Base-by-base conservation (phyloP, 345 rosid species). In the Lepidium aucheri region DNA sequence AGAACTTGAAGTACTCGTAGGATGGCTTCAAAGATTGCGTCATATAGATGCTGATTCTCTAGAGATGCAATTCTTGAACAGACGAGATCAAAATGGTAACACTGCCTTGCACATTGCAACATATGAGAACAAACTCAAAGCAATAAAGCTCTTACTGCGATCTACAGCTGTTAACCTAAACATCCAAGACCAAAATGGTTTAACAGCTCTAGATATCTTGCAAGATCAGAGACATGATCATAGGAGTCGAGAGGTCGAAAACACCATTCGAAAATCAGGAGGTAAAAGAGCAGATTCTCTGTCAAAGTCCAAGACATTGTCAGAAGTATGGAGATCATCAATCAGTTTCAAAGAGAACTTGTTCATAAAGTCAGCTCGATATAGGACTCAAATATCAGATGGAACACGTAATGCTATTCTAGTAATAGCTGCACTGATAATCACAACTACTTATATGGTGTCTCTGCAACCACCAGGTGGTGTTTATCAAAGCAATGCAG, bases 31-130 rank as follows among this genome's bases (percentile, higher is more conserved):
- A 13, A 65, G 56, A 35, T 26, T 42, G 6, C 17, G 13, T 28
- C 32, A 61, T 5, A 30, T 3, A 16, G 24, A 61, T 13, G 65
- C 65, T 0, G 32, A 42, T 20, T 13, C 54, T 0, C 12, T 47
- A 8, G 73, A 43, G 51, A 41, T 18, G 12, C 71, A 72, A 8
- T 16, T 61, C 1, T 7, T 72, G 44, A 72, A 79, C 59, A 41
- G 14, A 62, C 73, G 63, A 40, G 67, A 73, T 6, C 67, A 66
- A 24, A 65, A 76, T 18, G 73, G 74, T 13, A 69, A 73, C 70
- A 76, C 80, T 2, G 60, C 55, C 30, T 39, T 22, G 39, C 79
- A 76, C 17, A 9, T 66, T 11, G 74, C 76, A 49, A 59, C 61
- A 10, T 63, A 57, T 30, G 26, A 12, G 0, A 68, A 44, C 55